Evolutionary conservation across 202 grass and related monocot genomes (phyloP), one percentile per base, ranked within the genome.

Genomic region (Miscanthus sacchariflorus): DNA sequence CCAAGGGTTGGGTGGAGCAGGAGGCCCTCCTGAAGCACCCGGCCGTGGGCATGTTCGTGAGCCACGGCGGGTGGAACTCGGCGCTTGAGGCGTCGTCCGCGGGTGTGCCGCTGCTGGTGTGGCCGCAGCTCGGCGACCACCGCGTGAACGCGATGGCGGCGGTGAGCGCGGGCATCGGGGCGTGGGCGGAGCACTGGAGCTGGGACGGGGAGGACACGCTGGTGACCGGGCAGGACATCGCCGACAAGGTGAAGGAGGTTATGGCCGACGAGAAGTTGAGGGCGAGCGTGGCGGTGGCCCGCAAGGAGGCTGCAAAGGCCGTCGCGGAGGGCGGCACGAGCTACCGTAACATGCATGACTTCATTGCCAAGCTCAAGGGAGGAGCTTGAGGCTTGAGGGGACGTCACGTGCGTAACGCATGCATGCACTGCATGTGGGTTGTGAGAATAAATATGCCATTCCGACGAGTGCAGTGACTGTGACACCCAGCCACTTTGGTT

Each of bases 1-100:
- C 87, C 5, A 93, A 90, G 35, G 61, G 2, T 0, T 96, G 91
- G 94, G 90, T 96, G 39, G 91, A 93, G 10, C 92, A 91, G 82
- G 92, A 91, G 59, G 74, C 78, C 59, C 24, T 93, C 12, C 73
- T 93, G 56, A n/a, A 9, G 24, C 86, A 91, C 67, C 80, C 73
- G 13, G 11, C 89, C 1, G 46, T 91, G 5, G 83, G 90, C 2
- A 10, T 85, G 9, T 94, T 86, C 27, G 1, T 94, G 5, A 94
- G 87, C 89, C 92, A 94, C 74, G 75, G 92, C 30, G 90, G 90
- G n/a, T 91, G 92, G 90, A 91, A 94, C 85, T 94, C 87, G 5
- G 76, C 79, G 44, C 64, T 23, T 0, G 87, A 94, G 58, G 84
- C 90, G 4, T 77, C 64, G 2, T 8, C 43, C 12, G 24, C 15